phyloP scores from a whole-genome alignment of 768 basidiomycete species.

The Hydnum rufescens region DNA sequence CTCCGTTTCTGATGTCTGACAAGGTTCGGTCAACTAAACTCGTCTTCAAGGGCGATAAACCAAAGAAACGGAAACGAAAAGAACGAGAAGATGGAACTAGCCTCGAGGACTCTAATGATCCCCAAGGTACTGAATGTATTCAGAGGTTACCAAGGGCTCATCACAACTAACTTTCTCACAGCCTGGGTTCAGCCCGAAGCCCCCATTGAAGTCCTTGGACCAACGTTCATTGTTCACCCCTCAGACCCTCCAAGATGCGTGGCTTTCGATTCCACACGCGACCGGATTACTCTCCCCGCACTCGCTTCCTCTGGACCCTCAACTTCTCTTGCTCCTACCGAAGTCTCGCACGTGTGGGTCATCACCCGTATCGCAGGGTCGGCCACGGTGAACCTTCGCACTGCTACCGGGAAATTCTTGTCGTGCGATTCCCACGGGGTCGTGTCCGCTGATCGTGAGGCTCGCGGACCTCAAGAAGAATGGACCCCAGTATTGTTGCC shows the following conservation, averaged over 20 bases:
- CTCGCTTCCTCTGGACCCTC: neutral
- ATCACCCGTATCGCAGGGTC: constrained; percentile 71
- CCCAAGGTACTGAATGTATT: constrained; percentile 8
- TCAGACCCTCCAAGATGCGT: constrained; percentile 63
- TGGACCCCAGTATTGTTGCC: constrained; percentile 72
- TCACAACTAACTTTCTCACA: constrained; percentile 3
- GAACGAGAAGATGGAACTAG: constrained; percentile 26
- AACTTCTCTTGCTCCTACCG: constrained; percentile 37
- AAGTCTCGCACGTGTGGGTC: constrained; percentile 85
- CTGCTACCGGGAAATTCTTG: constrained; percentile 62
- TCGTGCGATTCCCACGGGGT: constrained; percentile 75
- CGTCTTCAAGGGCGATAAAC: constrained; percentile 78
- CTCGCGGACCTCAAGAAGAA: constrained; percentile 83
- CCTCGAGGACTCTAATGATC: constrained; percentile 8
- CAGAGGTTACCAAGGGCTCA: no score
- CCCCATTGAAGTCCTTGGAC: constrained; percentile 58
- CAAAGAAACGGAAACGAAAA: constrained; percentile 59
- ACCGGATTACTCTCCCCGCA: constrained; percentile 40
- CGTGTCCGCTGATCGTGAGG: constrained; percentile 69
- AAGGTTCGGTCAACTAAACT: constrained; percentile 49
- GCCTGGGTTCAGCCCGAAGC: constrained; percentile 60
- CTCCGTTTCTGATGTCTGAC: constrained; percentile 12
- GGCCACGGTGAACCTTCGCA: constrained; percentile 65
- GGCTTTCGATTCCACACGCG: constrained; percentile 60
- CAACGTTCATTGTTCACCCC: constrained; percentile 71